These are phyloP conservation scores for Fusarium sp. DNA, from an alignment of 2,329 filamentous ascomycete genomes.

Conservation along the genomic window DNA sequence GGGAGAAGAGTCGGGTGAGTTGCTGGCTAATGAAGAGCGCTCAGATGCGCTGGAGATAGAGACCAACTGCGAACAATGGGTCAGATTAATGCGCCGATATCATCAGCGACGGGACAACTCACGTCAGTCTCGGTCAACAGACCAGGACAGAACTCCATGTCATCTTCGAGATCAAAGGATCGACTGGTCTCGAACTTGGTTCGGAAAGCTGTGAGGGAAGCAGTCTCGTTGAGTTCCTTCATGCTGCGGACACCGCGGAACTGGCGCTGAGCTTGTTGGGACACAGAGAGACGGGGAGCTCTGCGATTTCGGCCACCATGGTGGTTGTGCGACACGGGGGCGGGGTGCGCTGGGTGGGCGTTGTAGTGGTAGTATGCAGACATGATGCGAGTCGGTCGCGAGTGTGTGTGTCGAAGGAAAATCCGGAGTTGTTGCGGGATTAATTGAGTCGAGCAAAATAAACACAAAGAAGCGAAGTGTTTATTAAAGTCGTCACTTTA, in stretches of 20 bases:
- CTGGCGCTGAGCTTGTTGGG: conserved; percentile 88
- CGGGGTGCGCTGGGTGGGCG: conserved; percentile 69
- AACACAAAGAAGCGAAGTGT: conserved; percentile 37
- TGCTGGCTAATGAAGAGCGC: conserved; percentile 93
- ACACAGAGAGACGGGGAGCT: conserved; percentile 81
- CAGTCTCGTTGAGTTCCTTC: conserved; percentile 87
- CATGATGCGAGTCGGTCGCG: conserved; percentile 60
- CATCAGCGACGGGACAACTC: conserved; percentile 59
- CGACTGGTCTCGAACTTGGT: conserved; percentile 90
- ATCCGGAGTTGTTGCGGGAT: conserved; percentile 48
- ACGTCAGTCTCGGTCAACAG: conserved; percentile 95
- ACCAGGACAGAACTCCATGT: conserved; percentile 94
- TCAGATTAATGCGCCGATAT: conserved; percentile 47
- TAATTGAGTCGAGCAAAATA: conserved; percentile 38
- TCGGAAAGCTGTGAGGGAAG: conserved; percentile 82
- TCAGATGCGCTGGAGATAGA: conserved; percentile 95
- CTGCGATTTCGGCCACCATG: conserved; percentile 88
- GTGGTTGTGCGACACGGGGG: conserved; percentile 78
- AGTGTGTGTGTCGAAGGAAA: conserved; percentile 26
- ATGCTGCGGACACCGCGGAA: conserved; percentile 87
- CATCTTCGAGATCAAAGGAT: conserved; percentile 95
- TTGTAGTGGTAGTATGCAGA: conserved; percentile 75
- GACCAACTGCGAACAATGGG: conserved; percentile 74
- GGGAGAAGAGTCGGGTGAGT: conserved; percentile 91
- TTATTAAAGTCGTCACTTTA: conserved; percentile 24